Conservation (phyloP, 345 rosid species). For the Sapria himalayana region DNA sequence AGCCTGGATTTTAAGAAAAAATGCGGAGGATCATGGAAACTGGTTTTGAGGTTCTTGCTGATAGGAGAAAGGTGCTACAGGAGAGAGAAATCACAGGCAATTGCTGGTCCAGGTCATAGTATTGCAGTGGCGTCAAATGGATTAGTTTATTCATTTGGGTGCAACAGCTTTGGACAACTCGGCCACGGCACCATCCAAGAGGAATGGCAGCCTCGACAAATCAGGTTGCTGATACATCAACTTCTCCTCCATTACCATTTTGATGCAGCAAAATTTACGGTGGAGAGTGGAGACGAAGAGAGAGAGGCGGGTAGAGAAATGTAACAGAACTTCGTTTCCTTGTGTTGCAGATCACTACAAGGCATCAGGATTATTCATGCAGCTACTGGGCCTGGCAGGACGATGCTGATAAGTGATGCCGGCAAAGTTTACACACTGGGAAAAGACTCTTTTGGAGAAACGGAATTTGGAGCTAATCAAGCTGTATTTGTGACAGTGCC, state of each 20-base stretch:
- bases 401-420: conserved; percentile 82
- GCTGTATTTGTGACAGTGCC: conserved; percentile 46
- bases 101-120: conserved; percentile 94
- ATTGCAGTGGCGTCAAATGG: conserved; percentile 64
- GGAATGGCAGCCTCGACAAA: conserved; percentile 56
- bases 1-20: conserved; percentile 39
- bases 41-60: conserved; percentile 57
- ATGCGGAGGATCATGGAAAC: conserved; percentile 95
- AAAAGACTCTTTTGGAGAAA: conserved; percentile 61
- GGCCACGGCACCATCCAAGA: conserved; percentile 77
- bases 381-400: conserved; percentile 65
- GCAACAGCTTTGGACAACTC: conserved; percentile 71
- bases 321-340: conserved; percentile 31
- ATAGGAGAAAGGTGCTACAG: conserved; percentile 77
- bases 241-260: conserved; percentile 13
- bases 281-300: too few species aligned
- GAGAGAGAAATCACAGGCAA: conserved; percentile 84
- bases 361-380: conserved; percentile 90
- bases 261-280: conserved; percentile 12
- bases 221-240: conserved; percentile 48
- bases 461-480: conserved; percentile 41
- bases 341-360: conserved; percentile 73
- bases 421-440: conserved; percentile 77
- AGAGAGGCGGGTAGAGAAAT: conserved; percentile 12
- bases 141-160: conserved; percentile 66